Evolutionary conservation across 371 early-diverging fungal genomes (phyloP).

Genomic region (Smittium culicis): DNA sequence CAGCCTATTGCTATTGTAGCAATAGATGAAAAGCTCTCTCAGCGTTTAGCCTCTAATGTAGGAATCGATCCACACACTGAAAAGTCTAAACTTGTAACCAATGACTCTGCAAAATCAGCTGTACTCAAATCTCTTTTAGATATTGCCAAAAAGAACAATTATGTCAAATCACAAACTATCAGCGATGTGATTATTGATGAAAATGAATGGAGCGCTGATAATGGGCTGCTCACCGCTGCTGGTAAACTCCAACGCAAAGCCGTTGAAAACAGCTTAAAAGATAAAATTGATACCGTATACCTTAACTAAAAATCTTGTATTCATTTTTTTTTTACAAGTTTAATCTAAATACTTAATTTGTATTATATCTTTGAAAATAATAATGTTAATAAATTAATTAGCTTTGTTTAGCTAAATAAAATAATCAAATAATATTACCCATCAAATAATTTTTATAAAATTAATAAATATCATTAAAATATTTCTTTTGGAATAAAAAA

Average conservation of each 20-base stretch:
- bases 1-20: constrained; percentile 29
- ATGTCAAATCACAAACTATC: constrained; percentile 62
- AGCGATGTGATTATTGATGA: constrained; percentile 46
- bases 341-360: no score
- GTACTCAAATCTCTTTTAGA: constrained; percentile 14
- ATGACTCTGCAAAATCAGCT: neutral
- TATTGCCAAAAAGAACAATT: constrained; percentile 33
- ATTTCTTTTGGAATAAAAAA: no score
- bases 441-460: no score
- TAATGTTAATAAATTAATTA: no score
- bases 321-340: no score
- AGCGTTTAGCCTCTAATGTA: constrained; percentile 25
- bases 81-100: constrained; percentile 11
- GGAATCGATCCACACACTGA: constrained; percentile 17
- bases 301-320: no score
- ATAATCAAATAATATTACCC: no score
- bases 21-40: constrained; percentile 35
- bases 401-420: no score
- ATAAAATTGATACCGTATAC: no score
- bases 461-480: no score
- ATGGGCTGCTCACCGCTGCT: constrained; percentile 75
- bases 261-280: no score
- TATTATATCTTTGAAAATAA: no score
- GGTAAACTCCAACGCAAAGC: constrained; percentile 78
- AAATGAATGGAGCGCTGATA: constrained; percentile 81